Evolutionary conservation across 495 filamentous ascomycete genomes (phyloP).

Genomic region (Jackrogersella multiformis): DNA sequence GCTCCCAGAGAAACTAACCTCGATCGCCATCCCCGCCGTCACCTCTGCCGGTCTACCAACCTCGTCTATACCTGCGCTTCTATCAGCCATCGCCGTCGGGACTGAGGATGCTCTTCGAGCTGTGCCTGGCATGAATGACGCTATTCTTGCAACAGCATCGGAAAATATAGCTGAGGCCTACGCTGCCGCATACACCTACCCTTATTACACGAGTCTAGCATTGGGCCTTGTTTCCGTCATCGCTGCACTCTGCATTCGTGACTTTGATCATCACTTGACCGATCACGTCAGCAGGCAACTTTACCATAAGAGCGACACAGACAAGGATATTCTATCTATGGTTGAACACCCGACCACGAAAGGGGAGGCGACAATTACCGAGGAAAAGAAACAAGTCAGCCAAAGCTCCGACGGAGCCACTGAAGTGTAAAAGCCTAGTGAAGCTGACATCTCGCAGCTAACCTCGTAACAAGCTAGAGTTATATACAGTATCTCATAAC

Average conservation of each 20-base stretch:
- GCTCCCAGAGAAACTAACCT: constrained; percentile 46
- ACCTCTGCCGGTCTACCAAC: constrained; percentile 52
- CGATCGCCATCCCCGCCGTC: constrained; percentile 50
- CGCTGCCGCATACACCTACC: constrained; percentile 13
- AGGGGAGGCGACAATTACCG: neutral
- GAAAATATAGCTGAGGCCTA: constrained; percentile 7
- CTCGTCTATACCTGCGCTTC: constrained; percentile 50
- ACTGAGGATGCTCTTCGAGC: constrained; percentile 36
- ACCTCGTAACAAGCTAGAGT: neutral
- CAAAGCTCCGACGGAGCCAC: constrained; percentile 7
- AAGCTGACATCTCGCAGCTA: neutral
- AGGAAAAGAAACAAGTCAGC: neutral
- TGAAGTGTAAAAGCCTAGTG: neutral
- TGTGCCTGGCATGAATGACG: constrained; percentile 54
- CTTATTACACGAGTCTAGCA: constrained; percentile 10
- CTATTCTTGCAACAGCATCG: constrained; percentile 46
- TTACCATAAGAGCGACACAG: constrained; percentile 17
- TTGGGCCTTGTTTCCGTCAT: constrained; percentile 11
- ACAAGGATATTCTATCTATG: constrained; percentile 19
- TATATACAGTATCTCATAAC: neutral
- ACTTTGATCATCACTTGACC: constrained; percentile 19
- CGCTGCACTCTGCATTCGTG: constrained; percentile 12
- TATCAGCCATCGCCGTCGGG: constrained; percentile 47
- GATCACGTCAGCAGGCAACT: constrained; percentile 24
- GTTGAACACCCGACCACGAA: constrained; percentile 2